Evolutionary conservation across 2,329 filamentous ascomycete genomes (phyloP), one percentile per base, ranked within the genome.

Genomic region (Plectosphaerella plurivora): DNA sequence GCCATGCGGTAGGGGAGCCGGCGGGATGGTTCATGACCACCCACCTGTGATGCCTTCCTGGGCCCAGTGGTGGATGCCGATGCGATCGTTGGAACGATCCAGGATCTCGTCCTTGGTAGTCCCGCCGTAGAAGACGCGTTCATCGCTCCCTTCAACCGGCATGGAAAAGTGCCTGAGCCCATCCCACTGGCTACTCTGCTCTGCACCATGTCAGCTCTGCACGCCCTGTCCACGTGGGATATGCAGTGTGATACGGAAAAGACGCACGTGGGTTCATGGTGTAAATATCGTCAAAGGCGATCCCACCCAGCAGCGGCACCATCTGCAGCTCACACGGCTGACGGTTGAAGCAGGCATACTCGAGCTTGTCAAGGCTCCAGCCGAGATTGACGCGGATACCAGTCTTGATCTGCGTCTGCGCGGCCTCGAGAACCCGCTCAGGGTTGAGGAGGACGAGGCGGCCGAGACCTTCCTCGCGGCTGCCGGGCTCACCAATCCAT

Each of bases 311-410:
- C 9, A 80, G 56, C 5, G 74, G 72, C 2, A 78, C 68, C 51
- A 82, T 76, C 51, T 71, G 71, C 56, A 81, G 79, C 33, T 75
- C 63, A 49, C 74, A 76, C 8, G 75, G 73, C 36, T 74, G 72
- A 2, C 81, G 71, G 45, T 73, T 73, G 57, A 82, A 76, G 54
- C 77, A 76, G 1, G 79, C 75, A 57, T 76, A 73, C 52, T 83
- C 77, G 3, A 82, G 65, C 59, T 83, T 82, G n/a, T 72, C 75
- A 53, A 83, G 61, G 20, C 79, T 75, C 80, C 80, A 83, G 24
- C 73, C 73, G 37, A 83, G 68, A 11, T 74, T 75, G 24, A 82
- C 72, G 35, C 78, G 70, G 18, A 68, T 68, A 10, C 81, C 81
- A 0, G 73, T 76, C 39, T 67, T 70, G 58, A 83, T 82, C 57